These are phyloP conservation scores for Lodderomyces oxycetoniae DNA, from an alignment of 1,139 yeast genomes.

Conservation along the genomic window DNA sequence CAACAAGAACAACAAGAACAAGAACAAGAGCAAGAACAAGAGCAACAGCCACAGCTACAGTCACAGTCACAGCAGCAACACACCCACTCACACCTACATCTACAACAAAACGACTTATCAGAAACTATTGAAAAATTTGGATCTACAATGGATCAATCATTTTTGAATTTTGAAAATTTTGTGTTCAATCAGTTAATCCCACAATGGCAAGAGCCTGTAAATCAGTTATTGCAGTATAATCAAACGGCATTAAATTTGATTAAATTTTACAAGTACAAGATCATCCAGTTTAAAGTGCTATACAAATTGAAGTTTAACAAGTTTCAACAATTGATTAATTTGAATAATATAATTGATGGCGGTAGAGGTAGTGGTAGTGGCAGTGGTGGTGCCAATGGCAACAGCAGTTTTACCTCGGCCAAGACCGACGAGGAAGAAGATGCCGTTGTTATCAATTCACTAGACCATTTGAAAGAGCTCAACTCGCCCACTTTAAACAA, in stretches of 20 bases:
- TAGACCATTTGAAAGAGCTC: slow-evolving; percentile 29
- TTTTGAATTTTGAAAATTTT: slow-evolving; percentile 39
- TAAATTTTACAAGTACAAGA: slow-evolving; percentile 43
- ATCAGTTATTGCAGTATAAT: slow-evolving; percentile 40
- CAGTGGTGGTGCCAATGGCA: background rate
- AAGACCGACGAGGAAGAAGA: slow-evolving; percentile 8
- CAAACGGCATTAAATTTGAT: slow-evolving; percentile 35
- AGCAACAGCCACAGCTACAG: too few relatives aligned
- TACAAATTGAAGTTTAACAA: slow-evolving; percentile 40
- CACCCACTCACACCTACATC: background rate
- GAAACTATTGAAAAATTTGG: slow-evolving; percentile 43
- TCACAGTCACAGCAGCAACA: background rate
- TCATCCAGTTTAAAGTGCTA: slow-evolving; percentile 39
- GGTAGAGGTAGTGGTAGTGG: background rate
- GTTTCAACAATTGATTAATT: slow-evolving; percentile 34
- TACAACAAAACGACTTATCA: slow-evolving; percentile 26
- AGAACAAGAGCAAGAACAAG: slow-evolving; percentile 16
- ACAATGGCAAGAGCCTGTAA: slow-evolving; percentile 45
- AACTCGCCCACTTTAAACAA: slow-evolving; percentile 40
- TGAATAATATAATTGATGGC: slow-evolving; percentile 15
- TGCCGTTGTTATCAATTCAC: slow-evolving; percentile 11
- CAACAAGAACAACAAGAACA: background rate
- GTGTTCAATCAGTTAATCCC: slow-evolving; percentile 33
- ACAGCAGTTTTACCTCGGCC: slow-evolving; percentile 5
- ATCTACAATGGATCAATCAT: slow-evolving; percentile 40